phyloP scores from a whole-genome alignment of 2,329 filamentous ascomycete genomes.

The Hypomyces rosellus region DNA sequence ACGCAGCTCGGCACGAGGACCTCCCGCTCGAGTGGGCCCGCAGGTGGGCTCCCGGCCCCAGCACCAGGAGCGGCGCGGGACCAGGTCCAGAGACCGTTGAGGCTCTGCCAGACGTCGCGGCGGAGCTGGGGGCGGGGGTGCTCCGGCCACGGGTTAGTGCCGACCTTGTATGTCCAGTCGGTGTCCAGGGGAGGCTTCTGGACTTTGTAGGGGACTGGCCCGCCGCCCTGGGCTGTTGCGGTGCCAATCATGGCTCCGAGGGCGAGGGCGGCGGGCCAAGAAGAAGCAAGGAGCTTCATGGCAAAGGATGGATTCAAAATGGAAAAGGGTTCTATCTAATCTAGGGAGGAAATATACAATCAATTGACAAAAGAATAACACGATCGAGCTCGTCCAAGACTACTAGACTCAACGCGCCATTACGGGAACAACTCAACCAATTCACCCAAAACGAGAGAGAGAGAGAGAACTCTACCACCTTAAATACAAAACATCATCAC shows the following conservation, averaged over 20 bases:
- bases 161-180: conserved; percentile 46
- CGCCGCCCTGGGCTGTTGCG: conserved; percentile 2
- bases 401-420: no score
- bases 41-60: conserved; percentile 12
- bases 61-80: conserved; percentile 25
- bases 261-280: neutral
- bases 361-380: no score
- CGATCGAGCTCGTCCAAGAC: no score
- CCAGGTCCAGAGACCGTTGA: conserved; percentile 55
- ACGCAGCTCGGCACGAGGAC: conserved; percentile 38
- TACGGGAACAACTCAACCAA: no score
- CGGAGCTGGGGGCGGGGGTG: conserved; percentile 52
- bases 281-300: neutral
- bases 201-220: conserved; percentile 27
- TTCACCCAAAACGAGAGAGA: no score
- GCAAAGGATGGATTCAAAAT: no score
- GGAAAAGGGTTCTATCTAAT: neutral
- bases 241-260: neutral
- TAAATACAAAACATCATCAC: no score
- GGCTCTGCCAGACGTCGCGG: conserved; percentile 46
- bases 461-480: no score
- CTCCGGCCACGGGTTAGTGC: conserved; percentile 50
- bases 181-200: conserved; percentile 40
- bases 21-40: conserved; percentile 28
- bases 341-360: neutral